Conservation (phyloP, 768 basidiomycete species). For the Kondoa malvinella region DNA sequence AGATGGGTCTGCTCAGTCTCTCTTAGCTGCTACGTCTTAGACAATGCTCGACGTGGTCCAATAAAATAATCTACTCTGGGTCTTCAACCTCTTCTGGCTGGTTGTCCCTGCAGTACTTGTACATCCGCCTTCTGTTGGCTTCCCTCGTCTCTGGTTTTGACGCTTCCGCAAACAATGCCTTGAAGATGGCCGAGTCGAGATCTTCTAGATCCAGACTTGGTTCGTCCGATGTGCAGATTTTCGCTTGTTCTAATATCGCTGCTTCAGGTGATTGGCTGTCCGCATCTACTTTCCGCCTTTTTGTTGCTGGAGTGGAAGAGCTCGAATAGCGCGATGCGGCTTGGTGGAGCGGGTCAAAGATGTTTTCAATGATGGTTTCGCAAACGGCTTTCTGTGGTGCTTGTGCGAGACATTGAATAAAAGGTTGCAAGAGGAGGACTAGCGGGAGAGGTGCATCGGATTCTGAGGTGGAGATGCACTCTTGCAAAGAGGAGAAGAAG, state of each 20-base stretch:
- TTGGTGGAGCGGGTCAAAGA: constrained; percentile 53
- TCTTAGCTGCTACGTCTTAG: constrained; percentile 50
- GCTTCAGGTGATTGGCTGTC: not conserved
- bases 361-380: constrained; percentile 50
- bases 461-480: not conserved
- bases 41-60: constrained; percentile 32
- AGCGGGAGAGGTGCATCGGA: constrained; percentile 38
- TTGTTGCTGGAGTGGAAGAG: not conserved
- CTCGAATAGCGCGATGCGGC: constrained; percentile 32
- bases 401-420: constrained; percentile 51
- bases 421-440: constrained; percentile 47
- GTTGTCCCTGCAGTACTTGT: not conserved
- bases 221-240: not conserved
- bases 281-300: not conserved
- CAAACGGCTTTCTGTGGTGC: constrained; percentile 50
- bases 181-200: not conserved
- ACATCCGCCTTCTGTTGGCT: not conserved
- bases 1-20: not conserved
- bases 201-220: not conserved
- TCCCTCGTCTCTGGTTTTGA: not conserved
- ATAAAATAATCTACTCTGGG: not conserved
- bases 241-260: not conserved
- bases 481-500: constrained; percentile 42
- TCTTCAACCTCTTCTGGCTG: not conserved
- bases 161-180: not conserved